Base-by-base conservation (phyloP, 352 stramenopile genomes). In the Pseudoperonospora humuli region DNA sequence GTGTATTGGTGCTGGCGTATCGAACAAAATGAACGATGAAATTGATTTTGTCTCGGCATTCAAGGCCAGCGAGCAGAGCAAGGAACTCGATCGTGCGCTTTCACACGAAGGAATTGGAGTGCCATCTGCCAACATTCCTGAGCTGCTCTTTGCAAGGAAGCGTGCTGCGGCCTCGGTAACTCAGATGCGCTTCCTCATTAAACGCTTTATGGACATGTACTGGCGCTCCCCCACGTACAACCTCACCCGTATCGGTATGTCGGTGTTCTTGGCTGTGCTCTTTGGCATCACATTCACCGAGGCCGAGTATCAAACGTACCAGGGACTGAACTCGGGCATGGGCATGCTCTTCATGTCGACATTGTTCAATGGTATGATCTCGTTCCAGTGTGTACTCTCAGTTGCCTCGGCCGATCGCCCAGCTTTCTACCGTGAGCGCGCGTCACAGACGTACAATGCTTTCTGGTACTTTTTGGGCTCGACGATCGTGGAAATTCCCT, bases 141-240 rank as follows among this genome's bases (percentile, higher is more conserved):
- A 64, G 26, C 53, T 75, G 39, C 19, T 63, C 20, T 72, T 70
- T 21, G 43, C 54, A 11, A 54, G 46, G 35, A 75, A 72, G 45
- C 67, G 49, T 11, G 66, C 51, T 19, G 61, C 57, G 5, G 50
- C 29, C 33, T 62, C 61, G 28, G 46, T 43, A 46, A 67, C 56
- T 13, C 64, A 70, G 42, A 57, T 61, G 3, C 48, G 35, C 3
- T 71, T 68, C 29, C 31, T 75, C 14, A n/a, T 64, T 21, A 33
- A 29, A 50, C 45, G 67, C 51, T 64, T 80, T 21, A 61, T 75
- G 56, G 68, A 60, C 44, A 75, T 87, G 45, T 96, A 96, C 55
- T 95, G 72, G 71, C 71, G 87, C 25, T 89, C 70, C n/a, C 81
- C 85, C 19, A 67, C 67, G 44, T 96, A 96, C 64, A 95, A 93